Base-by-base conservation (phyloP, 257 asterid species). In the Catharanthus roseus region DNA sequence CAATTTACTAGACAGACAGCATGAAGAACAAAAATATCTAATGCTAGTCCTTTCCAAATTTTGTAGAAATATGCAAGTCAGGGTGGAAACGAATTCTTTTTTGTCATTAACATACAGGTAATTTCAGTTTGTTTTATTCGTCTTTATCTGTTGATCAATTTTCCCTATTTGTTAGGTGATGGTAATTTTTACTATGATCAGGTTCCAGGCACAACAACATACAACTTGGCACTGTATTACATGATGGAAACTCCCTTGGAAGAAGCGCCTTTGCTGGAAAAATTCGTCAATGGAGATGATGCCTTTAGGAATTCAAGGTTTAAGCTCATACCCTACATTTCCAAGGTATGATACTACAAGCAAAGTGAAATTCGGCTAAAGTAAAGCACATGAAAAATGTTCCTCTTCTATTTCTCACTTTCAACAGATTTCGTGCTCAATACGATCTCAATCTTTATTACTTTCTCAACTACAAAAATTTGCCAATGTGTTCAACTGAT, bases 321-420 rank as follows among this genome's bases (percentile, higher is more conserved):
- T 84, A 92, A 92, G 85, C 95, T 92, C 75, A 92, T 92, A 70
- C 96, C 98, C 0, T 80, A 86, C 79, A 84, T 92, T 57, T 88
- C 96, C 65, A 82, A 88, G 92, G 96, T 89, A 31, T 26, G 55
- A 2, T 19, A 47, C 12, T 3, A 16, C 39, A 31, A 23, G 36
- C 45, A 55, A n/a, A 64, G 29, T 10, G 29, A 55, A 33, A 41
- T 65, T 41, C n/a, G 4, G 8, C 15, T 58, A 19, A 29, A 15
- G 24, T 31, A 60, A 61, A 33, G 24, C 24, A 60, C 24, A 33
- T 34, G 0, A 47, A 45, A 31, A 28, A 31, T 24, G n/a, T 47
- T 41, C 65, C 64, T 39, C 50, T 33, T 36, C 23, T 13, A 15
- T 33, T 7, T 34, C 16, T 38, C 6, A 36, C 23, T 44, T 56